Percentiles rank a stretch among this genome's conserved stretches.
Evolutionary conservation across 164 flowering plant species (phyloP).

Genomic region (Vitis rotundifolia): DNA sequence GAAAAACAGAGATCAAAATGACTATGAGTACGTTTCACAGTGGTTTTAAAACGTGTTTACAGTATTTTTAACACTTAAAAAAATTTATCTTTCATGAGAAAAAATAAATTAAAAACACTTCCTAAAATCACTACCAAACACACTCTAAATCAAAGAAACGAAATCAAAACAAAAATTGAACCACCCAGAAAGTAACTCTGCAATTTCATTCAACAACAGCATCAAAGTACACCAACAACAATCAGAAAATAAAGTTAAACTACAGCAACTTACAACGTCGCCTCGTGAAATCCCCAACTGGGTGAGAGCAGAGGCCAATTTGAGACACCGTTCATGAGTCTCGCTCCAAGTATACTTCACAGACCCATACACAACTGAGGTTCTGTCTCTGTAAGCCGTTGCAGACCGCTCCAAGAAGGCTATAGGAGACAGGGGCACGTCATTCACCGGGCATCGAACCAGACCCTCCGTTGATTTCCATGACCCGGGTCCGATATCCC

Average conservation of each 20-base stretch:
- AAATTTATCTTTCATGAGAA: too few relatives aligned
- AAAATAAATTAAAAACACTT: too few relatives aligned
- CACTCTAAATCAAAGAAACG: too few relatives aligned
- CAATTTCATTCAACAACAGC: too few relatives aligned
- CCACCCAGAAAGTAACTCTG: too few relatives aligned
- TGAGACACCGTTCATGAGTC: conserved; percentile 37
- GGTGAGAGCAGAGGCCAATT: conserved; percentile 46
- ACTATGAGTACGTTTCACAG: too few relatives aligned
- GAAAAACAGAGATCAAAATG: neutral
- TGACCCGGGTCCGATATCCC: too few relatives aligned
- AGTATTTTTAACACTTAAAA: too few relatives aligned
- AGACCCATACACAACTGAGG: conserved; percentile 37
- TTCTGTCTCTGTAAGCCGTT: conserved; percentile 23
- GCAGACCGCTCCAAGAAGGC: conserved; percentile 56
- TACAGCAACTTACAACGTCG: conserved; percentile 40
- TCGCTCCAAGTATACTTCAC: conserved; percentile 37
- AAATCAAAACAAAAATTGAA: neutral
- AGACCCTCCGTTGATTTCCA: conserved; percentile 34
- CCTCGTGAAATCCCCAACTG: conserved; percentile 32
- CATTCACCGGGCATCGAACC: conserved; percentile 38
- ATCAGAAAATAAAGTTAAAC: neutral
- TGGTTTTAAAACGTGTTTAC: too few relatives aligned
- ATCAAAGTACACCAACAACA: neutral
- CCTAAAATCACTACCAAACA: too few relatives aligned
- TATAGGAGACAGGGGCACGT: conserved; percentile 41